Conservation (phyloP, 495 filamentous ascomycete species). For the Trichoderma orchidacearum region DNA sequence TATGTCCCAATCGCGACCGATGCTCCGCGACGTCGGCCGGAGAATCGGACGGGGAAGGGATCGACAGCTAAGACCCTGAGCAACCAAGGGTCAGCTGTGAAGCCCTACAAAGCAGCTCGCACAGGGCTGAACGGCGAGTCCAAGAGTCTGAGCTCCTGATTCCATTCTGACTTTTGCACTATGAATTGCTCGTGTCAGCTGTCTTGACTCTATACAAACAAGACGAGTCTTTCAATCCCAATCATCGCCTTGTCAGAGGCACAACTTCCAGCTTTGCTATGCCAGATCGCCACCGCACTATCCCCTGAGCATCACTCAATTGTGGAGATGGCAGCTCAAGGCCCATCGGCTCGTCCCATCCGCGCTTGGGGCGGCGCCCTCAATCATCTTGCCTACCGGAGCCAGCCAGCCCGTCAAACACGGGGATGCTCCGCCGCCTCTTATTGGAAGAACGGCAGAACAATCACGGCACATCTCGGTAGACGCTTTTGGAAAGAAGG, state of each 20-base stretch:
- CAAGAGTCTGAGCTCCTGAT: no score
- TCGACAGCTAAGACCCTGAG: neutral
- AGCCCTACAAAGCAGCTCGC: neutral
- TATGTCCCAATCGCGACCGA: neutral
- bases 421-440: neutral
- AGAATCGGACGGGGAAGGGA: neutral
- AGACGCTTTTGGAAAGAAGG: neutral
- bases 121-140: no score
- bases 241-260: no score
- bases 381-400: neutral
- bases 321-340: neutral
- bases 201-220: no score
- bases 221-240: no score
- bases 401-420: neutral
- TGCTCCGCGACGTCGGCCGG: neutral
- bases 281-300: neutral
- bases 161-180: no score
- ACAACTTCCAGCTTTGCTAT: neutral
- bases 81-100: neutral
- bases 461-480: neutral
- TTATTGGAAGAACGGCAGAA: neutral
- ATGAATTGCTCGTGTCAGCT: no score
- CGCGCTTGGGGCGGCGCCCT: neutral
- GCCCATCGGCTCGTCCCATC: neutral
- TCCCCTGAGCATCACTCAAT: neutral